phyloP scores from a whole-genome alignment of 345 rosid genomes.

The Zanthoxylum bungeanum region DNA sequence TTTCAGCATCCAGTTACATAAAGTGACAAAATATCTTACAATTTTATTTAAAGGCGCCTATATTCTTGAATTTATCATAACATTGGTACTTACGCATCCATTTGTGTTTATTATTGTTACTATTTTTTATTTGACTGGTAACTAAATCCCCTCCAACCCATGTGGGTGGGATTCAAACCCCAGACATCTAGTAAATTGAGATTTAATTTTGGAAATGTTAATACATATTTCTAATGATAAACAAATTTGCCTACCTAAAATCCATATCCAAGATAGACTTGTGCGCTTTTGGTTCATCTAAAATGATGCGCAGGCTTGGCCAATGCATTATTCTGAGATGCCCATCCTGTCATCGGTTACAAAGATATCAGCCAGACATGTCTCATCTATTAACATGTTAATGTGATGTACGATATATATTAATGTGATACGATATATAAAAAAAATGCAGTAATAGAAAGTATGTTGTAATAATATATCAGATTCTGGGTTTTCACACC shows the following conservation, averaged over 20 bases:
- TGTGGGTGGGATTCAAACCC: no score
- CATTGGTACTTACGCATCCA: neutral
- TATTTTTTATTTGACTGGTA: neutral
- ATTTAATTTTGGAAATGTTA: neutral
- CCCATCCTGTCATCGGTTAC: slow-evolving; percentile 62
- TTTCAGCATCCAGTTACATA: slow-evolving; percentile 3
- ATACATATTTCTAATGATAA: neutral
- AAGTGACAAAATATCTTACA: neutral
- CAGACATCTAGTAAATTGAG: neutral
- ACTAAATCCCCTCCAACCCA: neutral
- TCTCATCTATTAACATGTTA: slow-evolving; percentile 8
- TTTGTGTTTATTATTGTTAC: neutral
- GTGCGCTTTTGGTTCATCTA: slow-evolving; percentile 82
- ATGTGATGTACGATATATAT: neutral
- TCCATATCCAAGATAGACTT: slow-evolving; percentile 84
- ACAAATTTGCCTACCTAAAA: slow-evolving; percentile 51
- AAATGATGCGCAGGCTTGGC: slow-evolving; percentile 65
- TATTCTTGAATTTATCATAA: neutral
- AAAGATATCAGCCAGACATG: slow-evolving; percentile 2
- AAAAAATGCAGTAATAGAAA: neutral
- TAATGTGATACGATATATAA: no score
- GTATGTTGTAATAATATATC: neutral
- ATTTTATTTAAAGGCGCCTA: neutral
- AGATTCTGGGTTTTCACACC: neutral
- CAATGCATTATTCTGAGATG: slow-evolving; percentile 84